A percentile compares a stretch with the other conserved stretches of the same genome.
Conservation (phyloP, 2,329 filamentous ascomycete species). For the Hysterium pulicare region DNA sequence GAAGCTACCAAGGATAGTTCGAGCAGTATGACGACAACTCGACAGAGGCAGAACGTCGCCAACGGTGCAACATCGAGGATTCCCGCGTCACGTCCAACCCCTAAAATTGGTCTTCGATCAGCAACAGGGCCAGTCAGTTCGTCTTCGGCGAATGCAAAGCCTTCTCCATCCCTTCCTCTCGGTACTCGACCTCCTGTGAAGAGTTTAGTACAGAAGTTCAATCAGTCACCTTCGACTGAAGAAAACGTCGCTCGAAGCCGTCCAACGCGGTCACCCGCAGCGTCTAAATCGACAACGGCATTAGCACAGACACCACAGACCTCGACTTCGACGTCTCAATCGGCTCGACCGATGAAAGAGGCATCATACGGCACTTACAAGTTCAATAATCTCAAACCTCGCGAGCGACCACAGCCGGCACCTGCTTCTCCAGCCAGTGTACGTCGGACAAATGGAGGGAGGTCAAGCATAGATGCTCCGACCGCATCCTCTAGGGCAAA, state of each 20-base stretch:
- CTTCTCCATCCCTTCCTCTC: background rate
- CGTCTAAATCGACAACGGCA: slow-evolving; percentile 6
- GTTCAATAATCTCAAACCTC: slow-evolving; percentile 34
- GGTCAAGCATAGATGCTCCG: slow-evolving; percentile 23
- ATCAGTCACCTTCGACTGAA: slow-evolving; percentile 27
- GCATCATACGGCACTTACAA: slow-evolving; percentile 31
- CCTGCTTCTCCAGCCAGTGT: slow-evolving; percentile 24
- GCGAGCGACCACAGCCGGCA: slow-evolving; percentile 34
- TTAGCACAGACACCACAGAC: background rate
- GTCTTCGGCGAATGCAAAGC: background rate
- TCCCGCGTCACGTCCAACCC: background rate
- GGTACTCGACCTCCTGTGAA: slow-evolving; percentile 30
- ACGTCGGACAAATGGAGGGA: slow-evolving; percentile 24
- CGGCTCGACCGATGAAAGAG: slow-evolving; percentile 27
- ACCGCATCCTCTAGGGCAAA: slow-evolving; percentile 23
- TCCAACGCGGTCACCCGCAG: slow-evolving; percentile 8
- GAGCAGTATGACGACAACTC: slow-evolving; percentile 2
- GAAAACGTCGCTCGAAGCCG: slow-evolving; percentile 11
- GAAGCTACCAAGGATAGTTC: background rate
- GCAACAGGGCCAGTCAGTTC: background rate
- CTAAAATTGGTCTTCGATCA: background rate
- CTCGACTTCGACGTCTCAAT: slow-evolving; percentile 13
- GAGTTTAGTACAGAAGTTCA: slow-evolving; percentile 36
- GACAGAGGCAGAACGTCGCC: background rate
- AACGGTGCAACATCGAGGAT: background rate